Evolutionary conservation across 2,329 filamentous ascomycete genomes (phyloP), one percentile per base, ranked within the genome.

Genomic region (Colletotrichum sublineola): DNA sequence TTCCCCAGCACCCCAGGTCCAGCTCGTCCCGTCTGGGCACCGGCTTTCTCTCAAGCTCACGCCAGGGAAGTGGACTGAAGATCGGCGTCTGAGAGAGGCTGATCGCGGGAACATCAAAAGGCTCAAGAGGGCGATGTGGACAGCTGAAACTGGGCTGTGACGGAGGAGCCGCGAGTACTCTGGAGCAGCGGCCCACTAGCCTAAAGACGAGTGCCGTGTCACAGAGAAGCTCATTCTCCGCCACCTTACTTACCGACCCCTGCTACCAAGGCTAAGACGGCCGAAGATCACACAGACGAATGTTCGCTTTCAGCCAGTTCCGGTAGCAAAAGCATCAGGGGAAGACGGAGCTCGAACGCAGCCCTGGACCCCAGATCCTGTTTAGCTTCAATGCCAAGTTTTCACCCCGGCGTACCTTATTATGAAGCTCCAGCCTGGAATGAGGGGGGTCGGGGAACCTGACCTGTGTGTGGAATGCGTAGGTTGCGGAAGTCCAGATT

Each of bases 71-170:
- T 56, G 56, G 61, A 20, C 42, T 58, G 14, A 14, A 58, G 62
- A 64, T 70, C 55, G 48, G 46, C 67, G 55, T 36, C 33, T 40
- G 64, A 71, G 67, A 9, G 61, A 53, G 55, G 67, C 31, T 70
- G 61, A 73, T 73, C 55, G 67, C 40, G 48, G 66, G 38, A 63
- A 42, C 46, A 29, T 29, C 5, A 24, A 20, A 48, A 1, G 36
- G 46, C 36, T 31, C 42, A 40, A 64, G 61, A 50, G 65, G 61
- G 65, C 58, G 48, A 63, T 18, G 40, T 42, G 31, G 29, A 50
- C 38, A 48, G 61, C 68, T 73, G 71, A 73, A 73, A 73, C 71
- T 67, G 50, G 71, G 62, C 67, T 73, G 71, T 58, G 68, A 73
- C 71, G 61, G 56, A 36, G 68, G 40, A 70, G 71, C 60, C 61